Evolutionary conservation across 176 grass and related monocot species (phyloP).

Genomic region (Oryza nivara): DNA sequence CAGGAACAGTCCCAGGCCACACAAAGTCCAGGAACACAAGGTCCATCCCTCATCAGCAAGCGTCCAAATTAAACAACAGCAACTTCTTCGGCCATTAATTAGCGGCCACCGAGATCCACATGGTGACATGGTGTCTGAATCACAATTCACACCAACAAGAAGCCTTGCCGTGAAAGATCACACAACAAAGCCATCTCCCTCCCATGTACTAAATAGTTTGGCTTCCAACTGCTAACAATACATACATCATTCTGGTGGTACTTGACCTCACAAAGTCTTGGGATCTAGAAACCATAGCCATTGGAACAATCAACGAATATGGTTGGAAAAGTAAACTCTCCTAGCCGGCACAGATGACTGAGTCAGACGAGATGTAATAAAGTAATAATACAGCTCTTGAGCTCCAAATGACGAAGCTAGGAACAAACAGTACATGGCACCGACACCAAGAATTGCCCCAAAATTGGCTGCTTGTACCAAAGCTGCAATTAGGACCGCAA

Average conservation of each 20-base stretch:
- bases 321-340: constrained; percentile 22
- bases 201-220: constrained; percentile 22
- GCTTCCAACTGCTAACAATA: constrained; percentile 8
- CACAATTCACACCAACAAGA: neutral
- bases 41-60: constrained; percentile 16
- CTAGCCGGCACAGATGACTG: constrained; percentile 15
- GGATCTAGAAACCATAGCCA: neutral
- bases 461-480: constrained; percentile 2
- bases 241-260: neutral
- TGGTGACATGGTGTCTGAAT: neutral
- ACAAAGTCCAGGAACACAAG: constrained; percentile 24
- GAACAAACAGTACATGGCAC: constrained; percentile 29
- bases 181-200: constrained; percentile 19
- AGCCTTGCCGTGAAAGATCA: neutral
- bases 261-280: constrained; percentile 14
- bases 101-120: constrained; percentile 3
- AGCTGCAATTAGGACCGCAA: constrained; percentile 21
- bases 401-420: constrained; percentile 10
- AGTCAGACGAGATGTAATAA: constrained; percentile 21
- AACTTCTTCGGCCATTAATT: constrained; percentile 37
- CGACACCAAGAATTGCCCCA: constrained; percentile 28
- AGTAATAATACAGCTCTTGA: neutral
- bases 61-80: constrained; percentile 32
- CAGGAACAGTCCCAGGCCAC: constrained; percentile 31
- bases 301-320: neutral